Conservation (phyloP, 257 asterid genomes). For the Jacaranda mimosifolia region DNA sequence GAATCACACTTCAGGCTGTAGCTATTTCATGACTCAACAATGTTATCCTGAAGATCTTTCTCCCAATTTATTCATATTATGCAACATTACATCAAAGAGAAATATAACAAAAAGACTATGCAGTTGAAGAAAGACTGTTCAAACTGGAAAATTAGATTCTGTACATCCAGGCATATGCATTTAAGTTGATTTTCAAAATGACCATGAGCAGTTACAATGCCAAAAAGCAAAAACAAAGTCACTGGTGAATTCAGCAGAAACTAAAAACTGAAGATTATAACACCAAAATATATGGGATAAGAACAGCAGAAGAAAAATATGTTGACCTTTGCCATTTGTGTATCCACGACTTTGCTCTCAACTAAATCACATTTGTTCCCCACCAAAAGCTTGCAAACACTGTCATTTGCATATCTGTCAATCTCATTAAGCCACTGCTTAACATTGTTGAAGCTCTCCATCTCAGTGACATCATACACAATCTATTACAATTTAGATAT, state of each 20-base stretch:
- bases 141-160: background rate
- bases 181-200: background rate
- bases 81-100: background rate
- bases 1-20: background rate
- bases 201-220: background rate
- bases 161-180: background rate
- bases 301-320: background rate
- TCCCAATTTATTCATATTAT: too few relatives aligned
- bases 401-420: slow-evolving; percentile 93
- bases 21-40: background rate
- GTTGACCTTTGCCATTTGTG: slow-evolving; percentile 81
- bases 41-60: background rate
- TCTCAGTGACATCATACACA: slow-evolving; percentile 94
- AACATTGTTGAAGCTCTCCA: slow-evolving; percentile 98
- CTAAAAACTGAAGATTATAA: background rate
- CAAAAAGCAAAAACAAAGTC: background rate
- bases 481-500: slow-evolving; percentile 55
- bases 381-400: slow-evolving; percentile 97
- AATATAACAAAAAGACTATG: background rate
- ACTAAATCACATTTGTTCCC: slow-evolving; percentile 98
- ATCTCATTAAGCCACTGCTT: slow-evolving; percentile 98
- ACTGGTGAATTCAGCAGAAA: background rate
- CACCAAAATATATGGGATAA: background rate
- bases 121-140: background rate
- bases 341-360: slow-evolving; percentile 87